Percentiles rank a stretch among this genome's conserved stretches.
Evolutionary conservation across 768 basidiomycete species (phyloP).

Genomic region (Polyporus arcularius): DNA sequence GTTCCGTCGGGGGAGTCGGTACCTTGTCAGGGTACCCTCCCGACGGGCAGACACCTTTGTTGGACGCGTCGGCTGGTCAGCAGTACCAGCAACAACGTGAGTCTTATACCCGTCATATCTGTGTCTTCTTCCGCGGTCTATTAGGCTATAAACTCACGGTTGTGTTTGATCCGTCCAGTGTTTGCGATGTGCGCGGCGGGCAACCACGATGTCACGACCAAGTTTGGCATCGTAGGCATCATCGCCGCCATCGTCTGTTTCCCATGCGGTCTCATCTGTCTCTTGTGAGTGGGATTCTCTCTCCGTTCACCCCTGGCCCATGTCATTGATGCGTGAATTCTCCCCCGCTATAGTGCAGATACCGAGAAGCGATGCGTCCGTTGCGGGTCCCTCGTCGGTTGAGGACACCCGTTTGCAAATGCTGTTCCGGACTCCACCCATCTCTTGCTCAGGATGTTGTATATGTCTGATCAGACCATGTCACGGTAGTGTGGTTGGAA

Average conservation of each 20-base stretch:
- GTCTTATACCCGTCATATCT: background rate
- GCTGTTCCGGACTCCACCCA: background rate
- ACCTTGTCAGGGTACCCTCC: background rate
- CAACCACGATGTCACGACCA: constrained; percentile 28
- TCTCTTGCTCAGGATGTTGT: too few species aligned
- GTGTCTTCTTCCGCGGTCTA: background rate
- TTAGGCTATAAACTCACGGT: background rate
- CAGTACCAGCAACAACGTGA: constrained; percentile 26
- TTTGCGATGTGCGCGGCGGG: constrained; percentile 31
- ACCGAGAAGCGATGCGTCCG: constrained; percentile 26
- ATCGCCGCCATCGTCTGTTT: constrained; percentile 31
- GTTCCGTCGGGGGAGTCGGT: background rate
- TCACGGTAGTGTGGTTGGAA: too few species aligned
- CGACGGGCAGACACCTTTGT: background rate
- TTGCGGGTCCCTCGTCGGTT: constrained; percentile 18
- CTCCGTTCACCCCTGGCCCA: background rate
- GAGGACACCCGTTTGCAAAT: background rate
- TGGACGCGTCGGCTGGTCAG: constrained; percentile 11
- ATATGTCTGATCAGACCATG: too few species aligned
- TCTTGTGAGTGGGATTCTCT: constrained; percentile 14
- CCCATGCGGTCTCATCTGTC: constrained; percentile 23
- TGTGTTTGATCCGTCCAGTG: constrained; percentile 7
- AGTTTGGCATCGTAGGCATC: constrained; percentile 32
- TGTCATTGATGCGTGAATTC: background rate
- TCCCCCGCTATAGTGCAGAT: background rate